phyloP scores from a whole-genome alignment of 2,329 filamentous ascomycete genomes.

The Bisporella sp. region DNA sequence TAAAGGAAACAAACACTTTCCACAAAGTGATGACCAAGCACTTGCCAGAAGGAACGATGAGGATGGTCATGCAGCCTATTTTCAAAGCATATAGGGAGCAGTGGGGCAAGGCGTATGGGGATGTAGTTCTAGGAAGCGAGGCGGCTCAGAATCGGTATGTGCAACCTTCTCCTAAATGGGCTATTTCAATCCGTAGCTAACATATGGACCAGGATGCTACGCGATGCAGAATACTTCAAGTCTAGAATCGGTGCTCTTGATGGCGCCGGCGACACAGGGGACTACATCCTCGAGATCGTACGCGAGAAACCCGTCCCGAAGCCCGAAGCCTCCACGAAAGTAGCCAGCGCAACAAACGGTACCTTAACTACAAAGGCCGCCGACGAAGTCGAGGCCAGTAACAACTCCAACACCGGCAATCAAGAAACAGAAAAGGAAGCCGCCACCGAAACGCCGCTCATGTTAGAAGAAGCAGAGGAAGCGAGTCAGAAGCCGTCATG shows the following conservation, averaged over 20 bases:
- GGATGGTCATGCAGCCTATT: conserved; percentile 64
- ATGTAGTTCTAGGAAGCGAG: conserved; percentile 50
- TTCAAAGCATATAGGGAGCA: conserved; percentile 61
- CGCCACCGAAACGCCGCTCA: too few species aligned
- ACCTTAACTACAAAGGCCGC: neutral
- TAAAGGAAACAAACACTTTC: conserved; percentile 63
- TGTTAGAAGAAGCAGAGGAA: too few species aligned
- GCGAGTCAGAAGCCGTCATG: too few species aligned
- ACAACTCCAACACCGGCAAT: too few species aligned
- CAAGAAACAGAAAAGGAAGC: too few species aligned
- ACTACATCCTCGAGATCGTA: conserved; percentile 58
- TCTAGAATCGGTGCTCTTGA: conserved; percentile 55
- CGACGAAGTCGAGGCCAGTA: too few species aligned
- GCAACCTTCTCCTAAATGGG: neutral
- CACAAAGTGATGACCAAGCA: conserved; percentile 64
- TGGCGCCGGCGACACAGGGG: conserved; percentile 62
- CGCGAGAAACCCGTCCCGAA: conserved; percentile 42
- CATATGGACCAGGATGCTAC: conserved; percentile 43
- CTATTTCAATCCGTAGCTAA: conserved; percentile 2
- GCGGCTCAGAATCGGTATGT: conserved; percentile 54
- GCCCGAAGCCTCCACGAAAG: neutral
- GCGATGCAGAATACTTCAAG: conserved; percentile 58
- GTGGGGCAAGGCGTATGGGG: conserved; percentile 56
- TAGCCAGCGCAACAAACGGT: neutral
- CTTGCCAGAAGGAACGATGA: conserved; percentile 54